Evolutionary conservation across 306 rosid species (phyloP), one percentile per base, ranked within the genome.

Genomic region (Casuarina equisetifolia): DNA sequence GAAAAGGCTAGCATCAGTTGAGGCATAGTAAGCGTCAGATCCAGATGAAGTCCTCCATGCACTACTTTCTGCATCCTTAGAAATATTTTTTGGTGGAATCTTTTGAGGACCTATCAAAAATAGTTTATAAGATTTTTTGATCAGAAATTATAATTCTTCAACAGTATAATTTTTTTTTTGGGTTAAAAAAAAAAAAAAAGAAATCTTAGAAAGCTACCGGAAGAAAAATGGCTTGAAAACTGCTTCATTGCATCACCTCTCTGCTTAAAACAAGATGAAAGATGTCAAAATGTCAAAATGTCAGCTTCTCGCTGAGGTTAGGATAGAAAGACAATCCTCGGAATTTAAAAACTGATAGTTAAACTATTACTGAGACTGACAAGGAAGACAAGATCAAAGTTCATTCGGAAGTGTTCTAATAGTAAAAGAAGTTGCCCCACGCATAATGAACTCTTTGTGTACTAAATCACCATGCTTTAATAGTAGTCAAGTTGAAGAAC

Each of bases 1-100:
- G 82, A 92, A 92, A 46, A 92, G 91, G 74, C 89, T 88, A 72
- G 92, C 91, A 86, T 92, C 96, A 36, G 82, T 83, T 52, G 96
- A 92, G 74, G 90, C 85, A 70, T 79, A 88, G 84, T 74, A 86
- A 46, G 82, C 50, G 79, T 83, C 82, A 69, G 90, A 81, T 76
- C 91, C 92, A 62, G 93, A 82, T 69, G 83, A 75, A 81, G 79
- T 58, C 45, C 78, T 86, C 91, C 91, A 86, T 0, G 85, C 79
- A 73, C 85, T 80, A 58, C 20, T 36, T 16, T 88, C 88, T 3
- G 32, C 70, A 69, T 82, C 88, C 70, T 81, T 88, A 68, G 91
- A 78, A 77, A 77, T 69, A 76, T 76, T 86, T 66, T 75, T 73
- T 44, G 88, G 76, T 73, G 90, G 85, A 81, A 84, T 83, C 83